A percentile compares a stretch with the other conserved stretches of the same genome.
Evolutionary conservation across 2,329 filamentous ascomycete species (phyloP).

Genomic region (Chrysoporthe puriensis): DNA sequence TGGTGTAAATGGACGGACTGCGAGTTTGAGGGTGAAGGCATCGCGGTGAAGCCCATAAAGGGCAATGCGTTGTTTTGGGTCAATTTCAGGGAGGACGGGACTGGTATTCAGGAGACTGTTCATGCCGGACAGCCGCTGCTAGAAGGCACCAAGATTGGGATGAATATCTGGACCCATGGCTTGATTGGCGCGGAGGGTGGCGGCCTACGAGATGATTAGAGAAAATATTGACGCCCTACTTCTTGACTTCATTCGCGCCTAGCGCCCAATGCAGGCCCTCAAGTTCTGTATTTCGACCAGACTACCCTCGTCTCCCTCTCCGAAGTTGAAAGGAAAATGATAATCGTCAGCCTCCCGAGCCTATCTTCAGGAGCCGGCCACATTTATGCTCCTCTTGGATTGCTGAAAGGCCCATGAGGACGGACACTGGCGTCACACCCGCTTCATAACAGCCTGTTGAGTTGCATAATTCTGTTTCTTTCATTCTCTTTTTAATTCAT

Average conservation of each 20-base stretch:
- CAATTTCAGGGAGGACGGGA: background rate
- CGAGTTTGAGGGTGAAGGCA: background rate
- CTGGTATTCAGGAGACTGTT: background rate
- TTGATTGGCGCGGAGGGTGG: slow-evolving; percentile 4
- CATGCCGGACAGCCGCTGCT: slow-evolving; percentile 16
- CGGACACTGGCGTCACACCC: background rate
- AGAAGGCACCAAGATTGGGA: slow-evolving; percentile 55
- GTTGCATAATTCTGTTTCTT: background rate
- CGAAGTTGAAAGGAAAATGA: background rate
- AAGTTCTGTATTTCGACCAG: background rate
- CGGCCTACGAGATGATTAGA: background rate
- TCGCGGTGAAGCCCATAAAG: background rate
- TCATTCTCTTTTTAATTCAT: background rate
- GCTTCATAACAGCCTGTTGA: background rate
- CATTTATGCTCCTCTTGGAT: background rate
- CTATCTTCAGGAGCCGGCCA: background rate
- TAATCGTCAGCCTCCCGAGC: background rate
- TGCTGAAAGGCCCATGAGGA: background rate
- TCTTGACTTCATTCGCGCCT: background rate
- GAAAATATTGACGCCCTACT: too few relatives aligned
- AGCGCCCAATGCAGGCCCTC: background rate
- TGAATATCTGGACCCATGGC: slow-evolving; percentile 60
- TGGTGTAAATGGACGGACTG: slow-evolving; percentile 1
- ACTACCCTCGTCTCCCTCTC: too few relatives aligned
- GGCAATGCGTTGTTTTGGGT: slow-evolving; percentile 6